Conservation (phyloP, 2,329 filamentous ascomycete species). For the Polychaeton citri region DNA sequence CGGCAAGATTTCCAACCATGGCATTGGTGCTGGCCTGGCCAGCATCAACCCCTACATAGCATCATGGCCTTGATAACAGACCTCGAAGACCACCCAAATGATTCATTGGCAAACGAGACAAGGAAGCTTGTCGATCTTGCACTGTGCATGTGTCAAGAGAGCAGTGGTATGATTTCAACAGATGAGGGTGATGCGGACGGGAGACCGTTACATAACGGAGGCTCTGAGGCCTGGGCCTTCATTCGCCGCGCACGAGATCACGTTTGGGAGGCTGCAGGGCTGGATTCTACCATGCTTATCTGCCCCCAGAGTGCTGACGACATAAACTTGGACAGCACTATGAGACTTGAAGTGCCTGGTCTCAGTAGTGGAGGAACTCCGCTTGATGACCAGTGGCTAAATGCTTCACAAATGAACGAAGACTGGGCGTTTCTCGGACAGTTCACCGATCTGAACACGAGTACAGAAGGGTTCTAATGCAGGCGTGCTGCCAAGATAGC, state of each 20-base stretch:
- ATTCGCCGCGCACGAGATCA: constrained; percentile 8
- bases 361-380: neutral
- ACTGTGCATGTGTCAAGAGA: constrained; percentile 10
- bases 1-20: constrained; percentile 11
- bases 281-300: constrained; percentile 9
- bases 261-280: constrained; percentile 12
- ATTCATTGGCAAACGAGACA: constrained; percentile 8
- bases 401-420: neutral
- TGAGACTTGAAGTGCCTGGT: neutral
- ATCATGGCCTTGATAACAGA: constrained; percentile 14
- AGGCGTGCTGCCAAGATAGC: too few species aligned
- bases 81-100: constrained; percentile 10
- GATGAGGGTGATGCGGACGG: constrained; percentile 9
- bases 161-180: constrained; percentile 8
- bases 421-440: neutral
- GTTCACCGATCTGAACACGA: neutral
- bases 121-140: constrained; percentile 10
- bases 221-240: constrained; percentile 11
- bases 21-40: constrained; percentile 13
- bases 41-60: constrained; percentile 14
- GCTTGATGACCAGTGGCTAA: neutral
- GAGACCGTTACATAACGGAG: constrained; percentile 9
- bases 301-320: constrained; percentile 9
- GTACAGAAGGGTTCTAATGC: too few species aligned
- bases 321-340: constrained; percentile 4